A percentile compares a stretch with the other conserved stretches of the same genome.
phyloP scores from a whole-genome alignment of 2,329 filamentous ascomycete species.

The Pyrenophora seminiperda region DNA sequence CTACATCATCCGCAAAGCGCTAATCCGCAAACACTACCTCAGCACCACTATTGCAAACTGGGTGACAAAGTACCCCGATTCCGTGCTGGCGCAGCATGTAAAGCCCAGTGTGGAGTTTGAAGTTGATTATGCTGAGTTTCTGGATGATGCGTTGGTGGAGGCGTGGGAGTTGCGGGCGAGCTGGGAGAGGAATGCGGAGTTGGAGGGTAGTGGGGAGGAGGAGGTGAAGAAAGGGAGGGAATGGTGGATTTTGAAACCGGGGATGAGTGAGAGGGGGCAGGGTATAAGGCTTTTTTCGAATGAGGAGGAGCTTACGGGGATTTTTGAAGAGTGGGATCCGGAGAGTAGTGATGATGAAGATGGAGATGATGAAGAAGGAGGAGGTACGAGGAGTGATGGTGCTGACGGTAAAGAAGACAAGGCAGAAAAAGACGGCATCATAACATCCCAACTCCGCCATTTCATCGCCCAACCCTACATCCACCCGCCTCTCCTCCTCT shows the following conservation, averaged over 20 bases:
- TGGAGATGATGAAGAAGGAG: conserved; percentile 46
- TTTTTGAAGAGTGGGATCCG: conserved; percentile 91
- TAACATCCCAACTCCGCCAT: conserved; percentile 89
- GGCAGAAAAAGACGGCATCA: conserved; percentile 61
- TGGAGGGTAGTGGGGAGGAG: conserved; percentile 40
- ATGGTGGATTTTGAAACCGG: conserved; percentile 98
- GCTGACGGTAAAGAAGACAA: conserved; percentile 39
- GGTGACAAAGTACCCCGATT: conserved; percentile 80
- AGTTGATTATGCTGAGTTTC: conserved; percentile 93
- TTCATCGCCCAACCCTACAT: conserved; percentile 97
- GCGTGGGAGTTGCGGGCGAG: conserved; percentile 85
- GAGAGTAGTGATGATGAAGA: conserved; percentile 68
- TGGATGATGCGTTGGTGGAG: conserved; percentile 91
- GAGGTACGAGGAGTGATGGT: conserved; percentile 44
- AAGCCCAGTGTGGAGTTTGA: conserved; percentile 86
- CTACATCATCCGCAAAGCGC: conserved; percentile 92
- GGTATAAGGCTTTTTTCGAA: conserved; percentile 88
- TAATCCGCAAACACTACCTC: conserved; percentile 96
- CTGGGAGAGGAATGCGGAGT: conserved; percentile 68
- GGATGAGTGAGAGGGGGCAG: conserved; percentile 96
- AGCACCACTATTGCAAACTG: conserved; percentile 82
- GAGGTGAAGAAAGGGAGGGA: conserved; percentile 54
- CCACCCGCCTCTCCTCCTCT: conserved; percentile 78
- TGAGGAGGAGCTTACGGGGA: conserved; percentile 78
- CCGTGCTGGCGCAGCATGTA: conserved; percentile 70